Conservation (phyloP, 768 basidiomycete species). For the Lentinula aciculospora region DNA sequence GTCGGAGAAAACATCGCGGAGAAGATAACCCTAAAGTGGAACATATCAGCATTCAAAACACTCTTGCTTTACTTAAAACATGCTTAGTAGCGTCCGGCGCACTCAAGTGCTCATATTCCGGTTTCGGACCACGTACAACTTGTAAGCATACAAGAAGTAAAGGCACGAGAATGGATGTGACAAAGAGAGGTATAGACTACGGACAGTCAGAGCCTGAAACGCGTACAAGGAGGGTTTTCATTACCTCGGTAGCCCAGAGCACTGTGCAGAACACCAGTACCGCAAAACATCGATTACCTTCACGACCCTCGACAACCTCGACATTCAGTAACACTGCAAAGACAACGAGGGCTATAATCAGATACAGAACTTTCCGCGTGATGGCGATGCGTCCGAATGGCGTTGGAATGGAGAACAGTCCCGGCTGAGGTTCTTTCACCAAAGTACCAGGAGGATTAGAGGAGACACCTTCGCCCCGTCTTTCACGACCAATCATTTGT, state of each 20-base stretch:
- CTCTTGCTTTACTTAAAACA: constrained; percentile 20
- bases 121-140: constrained; percentile 58
- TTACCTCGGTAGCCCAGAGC: constrained; percentile 93
- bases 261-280: constrained; percentile 87
- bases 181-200: constrained; percentile 93
- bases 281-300: constrained; percentile 88
- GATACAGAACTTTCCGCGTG: constrained; percentile 55
- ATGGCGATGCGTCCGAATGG: constrained; percentile 63
- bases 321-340: constrained; percentile 61
- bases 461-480: constrained; percentile 49
- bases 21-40: constrained; percentile 68
- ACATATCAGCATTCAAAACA: constrained; percentile 7
- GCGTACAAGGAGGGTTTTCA: background rate
- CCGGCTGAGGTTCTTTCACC: constrained; percentile 36
- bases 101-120: constrained; percentile 19
- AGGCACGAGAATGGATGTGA: constrained; percentile 91
- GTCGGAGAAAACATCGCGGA: constrained; percentile 96
- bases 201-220: background rate
- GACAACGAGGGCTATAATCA: constrained; percentile 49
- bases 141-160: constrained; percentile 80
- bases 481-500: constrained; percentile 84
- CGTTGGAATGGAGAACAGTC: constrained; percentile 52
- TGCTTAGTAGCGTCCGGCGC: constrained; percentile 79
- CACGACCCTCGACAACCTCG: constrained; percentile 49
- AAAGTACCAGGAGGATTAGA: no score